Evolutionary conservation across 148 eudicot species (phyloP).

Genomic region (Rhododendron simsii): DNA sequence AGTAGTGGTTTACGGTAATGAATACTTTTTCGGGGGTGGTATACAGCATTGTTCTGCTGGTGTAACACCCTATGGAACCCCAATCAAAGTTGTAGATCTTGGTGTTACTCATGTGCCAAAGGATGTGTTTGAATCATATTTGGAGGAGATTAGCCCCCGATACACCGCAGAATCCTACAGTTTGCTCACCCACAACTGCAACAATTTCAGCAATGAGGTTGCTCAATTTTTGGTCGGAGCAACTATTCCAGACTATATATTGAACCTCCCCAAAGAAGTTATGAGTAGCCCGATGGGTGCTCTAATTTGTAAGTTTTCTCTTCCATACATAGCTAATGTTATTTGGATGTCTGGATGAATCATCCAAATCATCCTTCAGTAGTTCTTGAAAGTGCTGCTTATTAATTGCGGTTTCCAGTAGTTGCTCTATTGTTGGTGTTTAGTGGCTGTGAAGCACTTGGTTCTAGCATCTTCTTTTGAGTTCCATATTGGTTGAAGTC

Average conservation of each 20-base stretch:
- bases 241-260: slow-evolving; percentile 76
- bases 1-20: slow-evolving; percentile 83
- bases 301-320: slow-evolving; percentile 61
- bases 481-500: background rate
- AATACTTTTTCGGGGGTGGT: slow-evolving; percentile 94
- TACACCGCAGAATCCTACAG: slow-evolving; percentile 92
- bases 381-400: background rate
- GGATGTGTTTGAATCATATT: slow-evolving; percentile 80
- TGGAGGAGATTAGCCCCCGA: slow-evolving; percentile 88
- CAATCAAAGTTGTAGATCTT: slow-evolving; percentile 72
- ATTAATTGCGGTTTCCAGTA: background rate
- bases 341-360: background rate
- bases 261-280: slow-evolving; percentile 92
- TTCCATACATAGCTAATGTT: background rate
- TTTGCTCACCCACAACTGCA: slow-evolving; percentile 85
- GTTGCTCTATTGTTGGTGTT: background rate
- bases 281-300: slow-evolving; percentile 91
- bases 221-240: slow-evolving; percentile 86
- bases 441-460: background rate
- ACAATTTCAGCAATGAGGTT: slow-evolving; percentile 94
- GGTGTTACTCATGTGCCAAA: slow-evolving; percentile 87
- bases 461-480: background rate
- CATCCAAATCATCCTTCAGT: background rate
- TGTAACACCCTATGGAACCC: slow-evolving; percentile 77
- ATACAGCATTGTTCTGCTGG: slow-evolving; percentile 74